A percentile compares a stretch with the other conserved stretches of the same genome.
phyloP scores from a whole-genome alignment of 495 filamentous ascomycete genomes.

The Paragyromitra xinjiangensis region DNA sequence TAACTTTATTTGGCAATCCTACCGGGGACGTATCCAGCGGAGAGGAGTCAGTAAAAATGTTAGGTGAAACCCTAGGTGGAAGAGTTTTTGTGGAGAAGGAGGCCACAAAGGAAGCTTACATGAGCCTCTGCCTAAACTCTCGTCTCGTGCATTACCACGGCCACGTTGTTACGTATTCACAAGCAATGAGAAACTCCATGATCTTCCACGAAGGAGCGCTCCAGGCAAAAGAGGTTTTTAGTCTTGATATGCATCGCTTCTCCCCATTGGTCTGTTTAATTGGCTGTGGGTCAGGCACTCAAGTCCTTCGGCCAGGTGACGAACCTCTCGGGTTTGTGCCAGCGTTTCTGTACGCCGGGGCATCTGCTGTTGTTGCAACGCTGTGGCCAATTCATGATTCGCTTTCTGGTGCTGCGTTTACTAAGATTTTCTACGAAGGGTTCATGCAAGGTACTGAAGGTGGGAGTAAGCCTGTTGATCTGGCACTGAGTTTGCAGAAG shows the following conservation, averaged over 20 bases:
- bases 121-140: not conserved
- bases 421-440: not conserved
- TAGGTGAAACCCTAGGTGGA: not conserved
- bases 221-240: conserved; percentile 16
- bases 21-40: not conserved
- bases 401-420: conserved; percentile 18
- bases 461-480: not conserved
- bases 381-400: conserved; percentile 20
- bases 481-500: conserved; percentile 13
- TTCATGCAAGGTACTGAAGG: not conserved
- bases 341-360: conserved; percentile 19
- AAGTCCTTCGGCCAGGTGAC: not conserved
- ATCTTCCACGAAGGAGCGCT: conserved; percentile 12
- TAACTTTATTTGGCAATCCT: conserved; percentile 4
- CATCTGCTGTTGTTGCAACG: conserved; percentile 13
- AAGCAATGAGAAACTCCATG: conserved; percentile 1
- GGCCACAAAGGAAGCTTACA: conserved; percentile 5
- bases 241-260: not conserved
- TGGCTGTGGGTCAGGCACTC: conserved; percentile 13
- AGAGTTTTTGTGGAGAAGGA: conserved; percentile 7
- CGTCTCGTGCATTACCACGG: conserved; percentile 3
- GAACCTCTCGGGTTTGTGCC: conserved; percentile 5
- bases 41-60: not conserved
- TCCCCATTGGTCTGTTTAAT: conserved; percentile 17
- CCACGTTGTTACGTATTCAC: not conserved